Evolutionary conservation across 495 filamentous ascomycete species (phyloP), one percentile per base, ranked within the genome.

Genomic region (Cryomyces minteri): DNA sequence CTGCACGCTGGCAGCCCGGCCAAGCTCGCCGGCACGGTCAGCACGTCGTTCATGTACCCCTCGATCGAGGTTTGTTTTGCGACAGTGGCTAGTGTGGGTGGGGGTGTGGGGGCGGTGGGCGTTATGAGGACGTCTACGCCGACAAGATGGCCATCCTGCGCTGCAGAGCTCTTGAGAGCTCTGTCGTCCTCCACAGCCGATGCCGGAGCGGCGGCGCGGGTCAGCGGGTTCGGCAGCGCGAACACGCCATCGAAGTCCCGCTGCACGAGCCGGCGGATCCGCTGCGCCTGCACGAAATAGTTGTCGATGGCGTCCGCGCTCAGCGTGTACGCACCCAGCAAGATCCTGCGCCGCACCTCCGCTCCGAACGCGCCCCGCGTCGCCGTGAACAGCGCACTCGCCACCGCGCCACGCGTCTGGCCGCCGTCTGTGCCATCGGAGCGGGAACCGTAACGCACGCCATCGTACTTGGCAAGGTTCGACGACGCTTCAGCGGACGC

Each of bases 401-500:
- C 12, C 34, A 14, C 34, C 9, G 34, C 9, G 4, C 48, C 49
- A 30, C 46, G 18, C 9, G 9, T 12, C 12, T 37, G 9, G 12
- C 9, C 34, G 34, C 34, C 58, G 40, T 62, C 60, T 7, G 57
- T 41, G 7, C 53, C 52, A 5, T 46, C 39, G 7, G 47, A 51
- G 28, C 75, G 72, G 39, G 61, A 67, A 3, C 90, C 90, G 58
- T 94, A 99, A 11, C 90, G 80, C 8, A 95, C 72, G 6, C 92
- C 90, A 54, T 99, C 90, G 58, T 94, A 99, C 62, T 90, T 94
- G 41, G 90, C 82, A n/a, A 99, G 74, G 49, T 99, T 99, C 12
- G 88, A 95, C 9, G 83, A 85, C 10, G 92, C 92, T 65, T 99
- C 90, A 9, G 90, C 86, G 0, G 92, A 84, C 5, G 90, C 90